Evolutionary conservation across 352 stramenopile genomes (phyloP), one percentile per base, ranked within the genome.

Genomic region (Globisporangium emineosum): DNA sequence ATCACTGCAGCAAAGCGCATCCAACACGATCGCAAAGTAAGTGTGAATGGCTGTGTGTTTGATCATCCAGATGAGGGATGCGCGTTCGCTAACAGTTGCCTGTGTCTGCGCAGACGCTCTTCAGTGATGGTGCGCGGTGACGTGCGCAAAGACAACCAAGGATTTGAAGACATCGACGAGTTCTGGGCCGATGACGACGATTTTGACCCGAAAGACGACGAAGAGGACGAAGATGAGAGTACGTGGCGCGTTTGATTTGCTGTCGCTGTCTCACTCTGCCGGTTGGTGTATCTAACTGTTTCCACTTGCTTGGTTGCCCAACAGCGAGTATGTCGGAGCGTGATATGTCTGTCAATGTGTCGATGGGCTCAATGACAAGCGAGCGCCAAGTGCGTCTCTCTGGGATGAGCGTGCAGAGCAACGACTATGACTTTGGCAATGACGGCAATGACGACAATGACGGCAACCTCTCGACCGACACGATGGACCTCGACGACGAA

Each of bases 151-250:
- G 87, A 95, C 49, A 83, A 76, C 1, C 69, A 93, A 27, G 87
- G 87, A 0, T 95, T 95, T 56, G 84, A 95, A 52, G 87, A 95
- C 53, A 89, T 93, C 49, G 87, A 95, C 68, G 87, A 95, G 51
- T 95, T 95, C 58, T 95, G 84, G 84, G 83, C 79, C 35, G 83
- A 95, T 27, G 76, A 88, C 57, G 62, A 75, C 37, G 58, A 60
- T 10, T 60, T 57, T 33, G 60, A 72, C 21, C 35, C 30, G 1
- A 68, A 78, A 9, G 66, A 64, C 37, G 69, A 64, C 8, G 70
- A 83, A 59, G 77, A 79, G 27, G 72, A 83, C 23, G 73, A 81
- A 49, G 71, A 72, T 2, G 69, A 87, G 35, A 54, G 64, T 69
- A 50, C 45, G 70, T 62, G 4, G 37, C 2, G 35, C 30, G 23